Evolutionary conservation across 257 asterid genomes (phyloP), one percentile per base, ranked within the genome.

Genomic region (Nicotiana otophora): DNA sequence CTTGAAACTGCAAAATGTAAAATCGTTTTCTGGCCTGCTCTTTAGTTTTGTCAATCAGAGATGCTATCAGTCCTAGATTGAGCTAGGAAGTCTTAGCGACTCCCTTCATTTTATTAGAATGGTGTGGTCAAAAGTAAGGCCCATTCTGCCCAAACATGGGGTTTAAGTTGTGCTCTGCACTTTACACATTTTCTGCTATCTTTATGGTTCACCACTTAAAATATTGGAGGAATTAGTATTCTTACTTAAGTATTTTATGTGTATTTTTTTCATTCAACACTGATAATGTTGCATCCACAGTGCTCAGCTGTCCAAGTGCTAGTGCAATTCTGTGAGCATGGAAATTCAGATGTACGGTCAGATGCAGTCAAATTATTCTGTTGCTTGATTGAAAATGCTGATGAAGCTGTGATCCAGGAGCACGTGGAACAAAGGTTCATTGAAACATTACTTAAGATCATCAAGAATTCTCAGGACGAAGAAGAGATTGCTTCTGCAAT

Each of bases 401-500:
- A 90, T 70, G 92, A 67, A 57, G 61, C 81, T 77, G 30, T 80
- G 54, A 81, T 89, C 66, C 30, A 14, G 28, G 91, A 88, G 74
- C 89, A 85, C 9, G 83, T 88, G 74, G 86, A 89, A 2, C 91
- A 80, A 86, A 83, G 86, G 39, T 87, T 90, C 39, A 26, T 88
- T 2, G 88, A 87, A 76, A 82, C 84, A 57, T 75, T 92, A 53
- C 89, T 92, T 76, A 81, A 65, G 82, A 87, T 92, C 65, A 80
- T 88, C 51, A 85, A 80, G 80, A 82, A 81, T 79, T 88, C 92
- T 12, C 36, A 83, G 5, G 79, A 90, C 2, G 90, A 89, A 54
- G 92, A 89, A 62, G 96, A 92, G 82, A 84, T 87, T 54, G 85
- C 89, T 84, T 90, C 89, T 5, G 82, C 93, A 77, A 67, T 92